Conservation (phyloP, 176 grass and related monocot species). For the Puccinellia tenuiflora region DNA sequence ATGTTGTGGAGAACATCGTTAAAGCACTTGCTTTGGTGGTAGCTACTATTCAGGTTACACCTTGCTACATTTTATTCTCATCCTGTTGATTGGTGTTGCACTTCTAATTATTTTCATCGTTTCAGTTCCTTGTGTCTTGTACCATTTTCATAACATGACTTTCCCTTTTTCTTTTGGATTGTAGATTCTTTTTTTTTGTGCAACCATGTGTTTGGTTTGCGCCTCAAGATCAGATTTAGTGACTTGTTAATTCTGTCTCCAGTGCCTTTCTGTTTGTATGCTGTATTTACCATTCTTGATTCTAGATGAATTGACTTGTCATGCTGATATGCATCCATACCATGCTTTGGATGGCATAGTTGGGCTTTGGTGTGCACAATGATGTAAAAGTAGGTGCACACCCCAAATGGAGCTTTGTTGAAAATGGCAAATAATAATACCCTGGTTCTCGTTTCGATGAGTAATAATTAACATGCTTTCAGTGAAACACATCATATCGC, state of each 20-base stretch:
- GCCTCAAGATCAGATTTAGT: too few relatives aligned
- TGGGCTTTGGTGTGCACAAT: neutral
- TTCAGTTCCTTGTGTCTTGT: neutral
- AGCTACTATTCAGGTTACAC: slow-evolving; percentile 76
- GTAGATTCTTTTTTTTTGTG: too few relatives aligned
- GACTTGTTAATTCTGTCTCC: too few relatives aligned
- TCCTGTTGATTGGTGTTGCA: neutral
- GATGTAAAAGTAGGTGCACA: neutral
- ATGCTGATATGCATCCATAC: neutral
- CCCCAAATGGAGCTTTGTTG: neutral
- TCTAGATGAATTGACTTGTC: neutral
- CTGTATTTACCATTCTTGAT: neutral
- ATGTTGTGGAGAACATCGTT: slow-evolving; percentile 96
- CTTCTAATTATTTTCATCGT: neutral
- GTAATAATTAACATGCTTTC: neutral
- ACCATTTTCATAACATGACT: too few relatives aligned
- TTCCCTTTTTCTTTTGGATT: too few relatives aligned
- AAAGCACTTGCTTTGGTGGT: slow-evolving; percentile 89
- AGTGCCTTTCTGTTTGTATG: too few relatives aligned
- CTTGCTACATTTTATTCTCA: too few relatives aligned
- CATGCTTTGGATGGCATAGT: neutral
- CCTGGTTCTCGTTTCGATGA: neutral
- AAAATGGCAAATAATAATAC: neutral
- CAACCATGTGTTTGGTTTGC: too few relatives aligned
- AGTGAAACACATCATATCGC: neutral